Evolutionary conservation across 805 yeast species (phyloP).

Genomic region (Yarrowia sp.): DNA sequence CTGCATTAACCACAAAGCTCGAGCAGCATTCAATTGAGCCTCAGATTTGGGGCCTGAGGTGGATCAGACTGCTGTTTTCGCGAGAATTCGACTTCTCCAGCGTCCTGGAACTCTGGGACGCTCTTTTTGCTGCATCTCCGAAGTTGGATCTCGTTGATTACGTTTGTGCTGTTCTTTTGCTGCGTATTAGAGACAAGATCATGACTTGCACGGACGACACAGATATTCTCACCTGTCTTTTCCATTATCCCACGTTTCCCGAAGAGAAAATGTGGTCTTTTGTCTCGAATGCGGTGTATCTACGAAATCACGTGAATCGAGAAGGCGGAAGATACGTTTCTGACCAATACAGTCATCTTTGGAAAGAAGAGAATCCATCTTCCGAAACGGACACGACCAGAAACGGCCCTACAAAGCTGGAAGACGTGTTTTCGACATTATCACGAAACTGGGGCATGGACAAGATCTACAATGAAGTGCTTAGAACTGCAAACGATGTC

Average conservation of each 20-base stretch:
- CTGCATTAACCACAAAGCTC: slow-evolving; percentile 46
- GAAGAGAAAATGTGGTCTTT: slow-evolving; percentile 41
- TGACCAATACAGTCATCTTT: slow-evolving; percentile 42
- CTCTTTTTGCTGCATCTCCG: slow-evolving; percentile 49
- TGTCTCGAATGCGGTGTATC: slow-evolving; percentile 45
- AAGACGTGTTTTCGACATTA: slow-evolving; percentile 40
- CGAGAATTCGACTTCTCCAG: slow-evolving; percentile 49
- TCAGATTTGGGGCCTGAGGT: slow-evolving; percentile 52
- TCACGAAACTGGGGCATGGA: slow-evolving; percentile 42
- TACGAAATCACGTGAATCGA: slow-evolving; percentile 41
- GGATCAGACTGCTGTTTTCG: slow-evolving; percentile 51
- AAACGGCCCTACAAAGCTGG: slow-evolving; percentile 31
- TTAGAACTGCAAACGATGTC: slow-evolving; percentile 40
- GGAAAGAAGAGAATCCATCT: background rate
- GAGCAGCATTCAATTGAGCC: slow-evolving; percentile 48
- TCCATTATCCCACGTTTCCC: slow-evolving; percentile 43
- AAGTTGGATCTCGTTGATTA: slow-evolving; percentile 48
- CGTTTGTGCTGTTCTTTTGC: slow-evolving; percentile 49
- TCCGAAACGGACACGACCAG: background rate
- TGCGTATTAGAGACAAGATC: slow-evolving; percentile 46
- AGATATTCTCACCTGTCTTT: slow-evolving; percentile 40
- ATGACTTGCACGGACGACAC: slow-evolving; percentile 40
- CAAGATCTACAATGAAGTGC: slow-evolving; percentile 41
- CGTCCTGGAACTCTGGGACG: slow-evolving; percentile 50
- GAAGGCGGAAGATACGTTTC: slow-evolving; percentile 44